These are phyloP conservation scores for Crucihimalaya himalaica DNA, from an alignment of 345 rosid genomes.

Conservation along the genomic window DNA sequence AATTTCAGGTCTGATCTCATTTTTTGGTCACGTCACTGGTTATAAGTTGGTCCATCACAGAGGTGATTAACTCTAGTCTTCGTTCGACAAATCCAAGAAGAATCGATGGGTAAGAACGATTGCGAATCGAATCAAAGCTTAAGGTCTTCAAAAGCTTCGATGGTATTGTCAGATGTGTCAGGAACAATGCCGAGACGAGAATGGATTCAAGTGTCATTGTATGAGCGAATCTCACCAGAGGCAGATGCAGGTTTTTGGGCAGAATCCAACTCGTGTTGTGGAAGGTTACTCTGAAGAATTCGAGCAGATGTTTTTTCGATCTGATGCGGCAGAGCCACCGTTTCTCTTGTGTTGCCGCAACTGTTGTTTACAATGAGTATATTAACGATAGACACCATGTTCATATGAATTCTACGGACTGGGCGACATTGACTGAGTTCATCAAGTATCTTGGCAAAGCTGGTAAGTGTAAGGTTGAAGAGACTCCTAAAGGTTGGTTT, in stretches of 20 bases:
- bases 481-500: constrained; percentile 97
- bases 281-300: constrained; percentile 94
- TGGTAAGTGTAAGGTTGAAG: constrained; percentile 94
- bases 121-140: constrained; percentile 86
- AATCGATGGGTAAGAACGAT: constrained; percentile 90
- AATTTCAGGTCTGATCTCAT: constrained; percentile 44
- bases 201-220: constrained; percentile 98
- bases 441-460: constrained; percentile 73
- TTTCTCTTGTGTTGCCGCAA: constrained; percentile 87
- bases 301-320: constrained; percentile 64
- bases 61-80: constrained; percentile 46
- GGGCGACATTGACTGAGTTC: constrained; percentile 95
- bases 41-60: constrained; percentile 93
- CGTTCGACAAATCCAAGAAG: not conserved
- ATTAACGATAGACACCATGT: constrained; percentile 85
- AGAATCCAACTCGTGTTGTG: constrained; percentile 70
- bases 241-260: constrained; percentile 91
- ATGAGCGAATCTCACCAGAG: constrained; percentile 97
- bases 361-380: constrained; percentile 93
- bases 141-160: constrained; percentile 93
- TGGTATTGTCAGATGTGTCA: constrained; percentile 99
- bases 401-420: constrained; percentile 89
- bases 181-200: constrained; percentile 97
- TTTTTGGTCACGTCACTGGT: constrained; percentile 79
- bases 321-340: constrained; percentile 87